Conservation (phyloP, 108 stramenopile genomes). For the Aurantiochytrium sp. region DNA sequence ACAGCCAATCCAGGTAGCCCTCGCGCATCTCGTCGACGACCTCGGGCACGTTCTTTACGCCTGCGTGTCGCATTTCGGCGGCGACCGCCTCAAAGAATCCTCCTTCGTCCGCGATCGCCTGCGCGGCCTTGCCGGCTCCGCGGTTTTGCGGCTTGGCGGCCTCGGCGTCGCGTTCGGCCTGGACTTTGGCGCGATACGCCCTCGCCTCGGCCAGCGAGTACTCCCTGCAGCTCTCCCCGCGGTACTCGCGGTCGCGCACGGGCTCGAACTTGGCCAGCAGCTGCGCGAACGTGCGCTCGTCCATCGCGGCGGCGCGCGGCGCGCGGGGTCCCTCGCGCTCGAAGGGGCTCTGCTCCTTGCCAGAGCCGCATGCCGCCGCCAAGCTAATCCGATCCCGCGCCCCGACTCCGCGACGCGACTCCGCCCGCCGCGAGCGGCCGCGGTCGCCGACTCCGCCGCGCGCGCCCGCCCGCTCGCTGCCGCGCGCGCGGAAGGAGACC, state of each 20-base stretch:
- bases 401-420: too few species aligned
- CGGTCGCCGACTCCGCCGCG: too few species aligned
- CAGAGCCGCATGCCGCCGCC: too few species aligned
- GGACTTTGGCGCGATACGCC: not conserved
- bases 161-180: not conserved
- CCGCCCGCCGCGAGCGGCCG: too few species aligned
- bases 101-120: not conserved
- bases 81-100: not conserved
- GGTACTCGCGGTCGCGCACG: not conserved
- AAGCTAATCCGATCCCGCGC: too few species aligned
- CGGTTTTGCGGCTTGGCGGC: not conserved
- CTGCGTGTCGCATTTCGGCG: not conserved
- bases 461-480: too few species aligned
- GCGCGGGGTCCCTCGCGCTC: too few species aligned
- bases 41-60: slow-evolving; percentile 5
- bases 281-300: not conserved
- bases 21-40: not conserved
- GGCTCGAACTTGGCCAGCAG: not conserved
- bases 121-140: not conserved
- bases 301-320: not conserved
- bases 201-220: not conserved
- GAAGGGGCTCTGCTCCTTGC: too few species aligned
- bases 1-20: not conserved
- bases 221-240: not conserved
- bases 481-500: too few species aligned